A percentile compares a stretch with the other conserved stretches of the same genome.
phyloP scores from a whole-genome alignment of 2,329 filamentous ascomycete species.

The Pyrenochaeta sp. region DNA sequence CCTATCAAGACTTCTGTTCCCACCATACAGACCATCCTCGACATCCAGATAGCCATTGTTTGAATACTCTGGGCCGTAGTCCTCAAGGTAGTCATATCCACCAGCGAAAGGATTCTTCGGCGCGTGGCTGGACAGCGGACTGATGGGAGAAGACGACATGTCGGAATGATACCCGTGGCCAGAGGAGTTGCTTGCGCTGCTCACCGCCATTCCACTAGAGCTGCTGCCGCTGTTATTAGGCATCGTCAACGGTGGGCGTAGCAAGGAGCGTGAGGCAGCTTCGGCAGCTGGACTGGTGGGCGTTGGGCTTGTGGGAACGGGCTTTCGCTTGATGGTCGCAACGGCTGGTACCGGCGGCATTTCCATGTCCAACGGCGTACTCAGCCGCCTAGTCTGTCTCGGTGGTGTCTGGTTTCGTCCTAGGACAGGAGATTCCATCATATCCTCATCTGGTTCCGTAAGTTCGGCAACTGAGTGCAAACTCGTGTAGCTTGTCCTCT shows the following conservation, averaged over 20 bases:
- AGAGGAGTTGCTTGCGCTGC: constrained; percentile 14
- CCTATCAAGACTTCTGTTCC: constrained; percentile 35
- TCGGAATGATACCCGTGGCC: constrained; percentile 16
- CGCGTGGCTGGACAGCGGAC: constrained; percentile 21
- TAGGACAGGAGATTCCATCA: constrained; percentile 31
- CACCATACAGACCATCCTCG: constrained; percentile 42
- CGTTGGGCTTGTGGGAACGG: constrained; percentile 24
- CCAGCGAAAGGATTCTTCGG: constrained; percentile 36
- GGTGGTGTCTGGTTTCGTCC: constrained; percentile 17
- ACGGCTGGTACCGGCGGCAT: constrained; percentile 21
- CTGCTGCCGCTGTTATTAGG: constrained; percentile 36
- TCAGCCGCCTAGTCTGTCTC: constrained; percentile 11
- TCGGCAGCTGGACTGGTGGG: constrained; percentile 25
- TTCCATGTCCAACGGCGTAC: constrained; percentile 16
- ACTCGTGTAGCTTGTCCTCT: constrained; percentile 41
- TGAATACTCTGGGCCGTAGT: constrained; percentile 43
- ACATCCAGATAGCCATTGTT: constrained; percentile 23
- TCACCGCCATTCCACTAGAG: constrained; percentile 30
- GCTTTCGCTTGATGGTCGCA: constrained; percentile 40
- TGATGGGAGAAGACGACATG: constrained; percentile 21
- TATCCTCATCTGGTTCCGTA: constrained; percentile 38
- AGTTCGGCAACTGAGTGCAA: constrained; percentile 45
- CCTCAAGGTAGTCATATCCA: constrained; percentile 39
- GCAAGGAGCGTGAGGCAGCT: constrained; percentile 27
- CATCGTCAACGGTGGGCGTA: constrained; percentile 31